phyloP scores from a whole-genome alignment of 129 eudicot genomes.

The Ambrosia artemisiifolia region DNA sequence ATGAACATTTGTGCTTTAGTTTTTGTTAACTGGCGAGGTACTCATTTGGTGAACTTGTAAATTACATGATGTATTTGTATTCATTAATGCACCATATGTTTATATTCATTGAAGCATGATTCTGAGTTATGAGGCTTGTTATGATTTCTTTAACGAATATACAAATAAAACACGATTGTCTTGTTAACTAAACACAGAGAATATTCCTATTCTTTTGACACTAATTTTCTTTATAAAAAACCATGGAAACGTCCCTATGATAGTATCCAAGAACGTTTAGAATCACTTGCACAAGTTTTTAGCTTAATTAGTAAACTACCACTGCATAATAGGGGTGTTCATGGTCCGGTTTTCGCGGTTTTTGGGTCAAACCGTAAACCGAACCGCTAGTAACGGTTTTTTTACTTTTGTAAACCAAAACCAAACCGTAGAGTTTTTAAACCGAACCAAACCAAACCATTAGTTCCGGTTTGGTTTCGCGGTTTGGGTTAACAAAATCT shows the following conservation, averaged over 20 bases:
- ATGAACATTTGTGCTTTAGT: background rate
- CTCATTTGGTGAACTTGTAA: background rate
- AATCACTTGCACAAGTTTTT: background rate
- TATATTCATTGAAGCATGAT: background rate
- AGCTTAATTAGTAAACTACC: background rate
- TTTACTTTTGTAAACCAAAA: too few species aligned
- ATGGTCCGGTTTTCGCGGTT: too few species aligned
- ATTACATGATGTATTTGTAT: slow-evolving; percentile 8
- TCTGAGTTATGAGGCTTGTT: background rate
- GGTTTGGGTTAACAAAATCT: too few species aligned
- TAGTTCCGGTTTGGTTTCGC: too few species aligned
- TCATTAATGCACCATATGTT: slow-evolving; percentile 7
- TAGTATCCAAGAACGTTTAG: background rate
- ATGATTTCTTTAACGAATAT: background rate
- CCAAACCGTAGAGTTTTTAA: too few species aligned
- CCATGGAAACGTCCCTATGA: too few species aligned
- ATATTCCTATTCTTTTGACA: background rate
- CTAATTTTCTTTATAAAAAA: too few species aligned
- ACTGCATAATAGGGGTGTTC: background rate
- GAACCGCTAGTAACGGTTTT: too few species aligned
- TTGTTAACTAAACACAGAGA: background rate
- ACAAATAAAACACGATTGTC: background rate
- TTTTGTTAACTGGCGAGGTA: background rate
- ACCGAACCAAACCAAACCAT: too few species aligned
- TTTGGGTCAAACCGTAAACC: too few species aligned